phyloP scores from a whole-genome alignment of 2,329 filamentous ascomycete species.

The Phialophora macrospora region DNA sequence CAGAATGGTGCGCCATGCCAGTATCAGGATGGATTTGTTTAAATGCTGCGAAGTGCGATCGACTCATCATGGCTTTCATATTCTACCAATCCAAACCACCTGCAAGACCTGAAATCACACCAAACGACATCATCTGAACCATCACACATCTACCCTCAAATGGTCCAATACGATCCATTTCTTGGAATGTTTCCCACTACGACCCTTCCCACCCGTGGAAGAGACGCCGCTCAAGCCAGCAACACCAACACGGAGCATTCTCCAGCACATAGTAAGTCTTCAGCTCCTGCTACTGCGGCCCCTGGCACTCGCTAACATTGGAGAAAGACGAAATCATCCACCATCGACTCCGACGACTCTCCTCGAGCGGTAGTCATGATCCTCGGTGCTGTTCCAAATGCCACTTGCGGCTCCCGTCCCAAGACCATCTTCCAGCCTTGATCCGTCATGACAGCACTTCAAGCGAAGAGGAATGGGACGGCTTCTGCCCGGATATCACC shows the following conservation, averaged over 20 bases:
- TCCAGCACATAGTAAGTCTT: slow-evolving; percentile 13
- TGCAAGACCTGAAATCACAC: slow-evolving; percentile 16
- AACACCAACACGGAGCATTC: slow-evolving; percentile 11
- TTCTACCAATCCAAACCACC: slow-evolving; percentile 28
- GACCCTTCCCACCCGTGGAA: slow-evolving; percentile 25
- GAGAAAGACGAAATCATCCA: slow-evolving; percentile 17
- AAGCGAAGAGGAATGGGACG: slow-evolving; percentile 29
- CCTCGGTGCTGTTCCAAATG: slow-evolving; percentile 28
- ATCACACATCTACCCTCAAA: slow-evolving; percentile 2
- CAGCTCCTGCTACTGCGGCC: neutral
- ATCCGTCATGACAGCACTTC: slow-evolving; percentile 22
- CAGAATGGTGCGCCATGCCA: neutral
- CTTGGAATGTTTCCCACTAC: slow-evolving; percentile 17
- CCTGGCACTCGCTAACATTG: slow-evolving; percentile 6
- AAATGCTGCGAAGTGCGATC: slow-evolving; percentile 17
- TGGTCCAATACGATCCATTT: slow-evolving; percentile 36
- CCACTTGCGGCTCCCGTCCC: slow-evolving; percentile 29
- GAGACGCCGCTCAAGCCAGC: neutral
- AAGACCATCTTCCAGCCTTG: slow-evolving; percentile 21
- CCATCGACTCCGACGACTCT: slow-evolving; percentile 28
- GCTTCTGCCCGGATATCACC: slow-evolving; percentile 34
- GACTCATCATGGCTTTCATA: neutral
- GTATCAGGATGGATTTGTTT: slow-evolving; percentile 17
- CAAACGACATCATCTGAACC: slow-evolving; percentile 10
- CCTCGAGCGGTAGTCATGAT: slow-evolving; percentile 15